Conservation (phyloP, 208 protist species). For the Wallacemonas rigidus region DNA sequence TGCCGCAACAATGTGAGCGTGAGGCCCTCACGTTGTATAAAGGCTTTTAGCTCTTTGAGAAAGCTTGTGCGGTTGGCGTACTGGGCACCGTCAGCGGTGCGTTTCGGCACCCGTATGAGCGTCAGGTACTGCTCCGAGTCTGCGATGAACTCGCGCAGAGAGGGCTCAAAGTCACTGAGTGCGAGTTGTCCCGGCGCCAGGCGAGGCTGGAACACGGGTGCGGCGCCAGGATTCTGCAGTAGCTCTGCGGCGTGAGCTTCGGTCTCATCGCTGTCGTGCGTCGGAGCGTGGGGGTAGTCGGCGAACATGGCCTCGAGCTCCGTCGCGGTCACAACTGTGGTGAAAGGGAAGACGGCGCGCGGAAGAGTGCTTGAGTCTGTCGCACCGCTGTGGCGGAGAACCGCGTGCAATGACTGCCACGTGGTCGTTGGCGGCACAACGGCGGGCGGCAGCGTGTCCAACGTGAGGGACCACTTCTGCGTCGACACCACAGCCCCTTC, state of each 20-base stretch:
- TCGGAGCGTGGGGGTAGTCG: neutral
- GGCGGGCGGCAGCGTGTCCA: neutral
- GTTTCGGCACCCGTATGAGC: neutral
- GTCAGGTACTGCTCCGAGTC: conserved; percentile 10
- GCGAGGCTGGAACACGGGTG: neutral
- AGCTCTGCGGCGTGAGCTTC: neutral
- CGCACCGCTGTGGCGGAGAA: neutral
- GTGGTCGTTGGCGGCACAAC: neutral
- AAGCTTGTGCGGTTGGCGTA: conserved; percentile 9
- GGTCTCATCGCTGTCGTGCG: neutral
- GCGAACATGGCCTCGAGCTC: neutral
- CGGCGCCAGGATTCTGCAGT: neutral
- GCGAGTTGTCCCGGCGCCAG: neutral
- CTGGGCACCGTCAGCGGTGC: neutral
- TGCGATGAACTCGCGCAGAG: neutral
- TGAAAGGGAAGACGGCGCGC: neutral
- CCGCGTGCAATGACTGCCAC: neutral
- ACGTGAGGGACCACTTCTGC: neutral
- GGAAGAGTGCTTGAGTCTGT: neutral
- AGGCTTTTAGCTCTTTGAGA: conserved; percentile 1
- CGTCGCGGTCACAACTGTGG: neutral
- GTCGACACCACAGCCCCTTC: neutral
- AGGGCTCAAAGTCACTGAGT: neutral
- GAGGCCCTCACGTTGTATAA: neutral
- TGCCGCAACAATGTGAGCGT: neutral